Evolutionary conservation across 495 filamentous ascomycete genomes (phyloP).

Genomic region (Hypoxylon rickii): DNA sequence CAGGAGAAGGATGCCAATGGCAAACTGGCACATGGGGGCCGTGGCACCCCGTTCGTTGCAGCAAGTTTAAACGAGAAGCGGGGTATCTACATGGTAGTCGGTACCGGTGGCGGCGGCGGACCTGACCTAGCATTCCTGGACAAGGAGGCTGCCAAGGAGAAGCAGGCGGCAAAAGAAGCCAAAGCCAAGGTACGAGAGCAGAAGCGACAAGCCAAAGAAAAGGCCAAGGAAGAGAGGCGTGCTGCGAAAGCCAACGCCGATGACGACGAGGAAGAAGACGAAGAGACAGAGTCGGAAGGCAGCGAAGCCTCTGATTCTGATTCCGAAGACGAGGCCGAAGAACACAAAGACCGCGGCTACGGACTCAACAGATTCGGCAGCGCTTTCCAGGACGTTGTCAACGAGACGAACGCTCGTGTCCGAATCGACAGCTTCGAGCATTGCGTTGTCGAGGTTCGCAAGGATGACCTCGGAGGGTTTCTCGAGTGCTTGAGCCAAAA

Average conservation of each 20-base stretch:
- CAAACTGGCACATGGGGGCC: conserved; percentile 67
- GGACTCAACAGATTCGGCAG: conserved; percentile 87
- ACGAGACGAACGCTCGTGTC: conserved; percentile 86
- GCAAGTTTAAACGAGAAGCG: conserved; percentile 86
- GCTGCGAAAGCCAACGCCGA: conserved; percentile 50
- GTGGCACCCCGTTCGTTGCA: conserved; percentile 84
- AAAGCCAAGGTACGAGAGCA: conserved; percentile 64
- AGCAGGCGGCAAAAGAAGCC: conserved; percentile 61
- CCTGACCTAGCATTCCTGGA: conserved; percentile 63
- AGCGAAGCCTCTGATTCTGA: conserved; percentile 64
- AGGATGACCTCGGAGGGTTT: conserved; percentile 91
- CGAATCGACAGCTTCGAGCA: conserved; percentile 97
- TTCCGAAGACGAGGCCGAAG: conserved; percentile 64
- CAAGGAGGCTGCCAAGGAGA: conserved; percentile 64
- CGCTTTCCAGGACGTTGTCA: conserved; percentile 94
- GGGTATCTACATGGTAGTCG: conserved; percentile 89
- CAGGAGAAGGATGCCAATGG: conserved; percentile 77
- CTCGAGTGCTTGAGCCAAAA: conserved; percentile 90
- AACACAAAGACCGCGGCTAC: conserved; percentile 60
- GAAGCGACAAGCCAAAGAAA: conserved; percentile 61
- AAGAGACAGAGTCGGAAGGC: conserved; percentile 62
- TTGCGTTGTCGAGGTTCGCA: conserved; percentile 94
- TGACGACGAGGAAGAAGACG: conserved; percentile 57
- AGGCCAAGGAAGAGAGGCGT: conserved; percentile 65
- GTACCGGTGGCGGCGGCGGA: conserved; percentile 80